Evolutionary conservation across 148 eudicot genomes (phyloP).

Genomic region (Cornus suecica): DNA sequence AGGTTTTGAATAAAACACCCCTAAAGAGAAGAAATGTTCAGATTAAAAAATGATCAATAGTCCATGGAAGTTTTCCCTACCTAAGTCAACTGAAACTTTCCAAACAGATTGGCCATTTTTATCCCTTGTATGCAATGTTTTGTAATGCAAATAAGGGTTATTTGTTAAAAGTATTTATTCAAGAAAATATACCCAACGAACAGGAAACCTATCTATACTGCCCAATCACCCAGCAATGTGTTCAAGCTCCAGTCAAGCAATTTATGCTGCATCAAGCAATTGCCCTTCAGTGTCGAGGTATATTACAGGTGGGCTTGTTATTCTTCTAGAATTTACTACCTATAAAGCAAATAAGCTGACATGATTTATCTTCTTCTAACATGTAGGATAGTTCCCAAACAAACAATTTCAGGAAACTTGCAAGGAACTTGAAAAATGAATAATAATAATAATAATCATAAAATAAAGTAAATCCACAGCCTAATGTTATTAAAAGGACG

Average conservation of each 20-base stretch:
- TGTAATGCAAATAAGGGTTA: background rate
- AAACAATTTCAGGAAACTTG: background rate
- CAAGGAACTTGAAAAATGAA: background rate
- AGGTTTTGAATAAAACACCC: slow-evolving; percentile 1
- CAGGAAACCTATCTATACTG: background rate
- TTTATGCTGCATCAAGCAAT: background rate
- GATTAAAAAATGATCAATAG: background rate
- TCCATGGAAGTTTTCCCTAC: background rate
- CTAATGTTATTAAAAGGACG: background rate
- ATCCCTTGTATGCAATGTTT: background rate
- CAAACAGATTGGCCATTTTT: background rate
- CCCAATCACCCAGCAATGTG: background rate
- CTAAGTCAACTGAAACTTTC: background rate
- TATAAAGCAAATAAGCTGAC: background rate
- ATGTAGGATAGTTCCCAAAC: background rate
- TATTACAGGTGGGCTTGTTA: background rate
- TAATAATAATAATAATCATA: no score
- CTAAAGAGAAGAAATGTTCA: background rate
- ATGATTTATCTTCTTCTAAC: background rate
- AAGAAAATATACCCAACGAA: background rate
- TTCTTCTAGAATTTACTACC: background rate
- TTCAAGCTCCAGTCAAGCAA: background rate
- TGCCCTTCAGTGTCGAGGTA: background rate
- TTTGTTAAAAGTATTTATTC: background rate
- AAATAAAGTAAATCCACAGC: no score